Evolutionary conservation across 306 rosid species (phyloP).

Genomic region (Begonia masoniana): DNA sequence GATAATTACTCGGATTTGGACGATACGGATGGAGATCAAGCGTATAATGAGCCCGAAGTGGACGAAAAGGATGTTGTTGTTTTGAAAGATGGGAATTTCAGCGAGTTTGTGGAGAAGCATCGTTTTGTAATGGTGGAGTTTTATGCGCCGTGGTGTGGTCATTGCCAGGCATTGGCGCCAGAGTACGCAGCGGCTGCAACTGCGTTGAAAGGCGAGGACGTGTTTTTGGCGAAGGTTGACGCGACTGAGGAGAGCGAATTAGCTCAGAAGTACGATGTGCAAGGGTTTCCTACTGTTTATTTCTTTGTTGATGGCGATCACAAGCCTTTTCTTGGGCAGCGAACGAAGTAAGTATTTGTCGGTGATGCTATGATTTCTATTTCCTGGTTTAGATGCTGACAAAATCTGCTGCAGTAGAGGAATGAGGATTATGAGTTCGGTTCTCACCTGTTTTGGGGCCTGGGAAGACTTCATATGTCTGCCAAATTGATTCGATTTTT

Average conservation of each 20-base stretch:
- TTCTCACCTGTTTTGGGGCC: too few species aligned
- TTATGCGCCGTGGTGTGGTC: constrained; percentile 99
- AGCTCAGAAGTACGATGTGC: constrained; percentile 62
- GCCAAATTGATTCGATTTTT: too few species aligned
- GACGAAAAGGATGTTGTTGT: constrained; percentile 90
- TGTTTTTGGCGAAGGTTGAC: constrained; percentile 72
- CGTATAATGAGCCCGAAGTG: constrained; percentile 38
- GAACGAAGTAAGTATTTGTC: constrained; percentile 50
- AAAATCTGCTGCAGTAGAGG: too few species aligned
- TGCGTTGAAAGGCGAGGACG: constrained; percentile 57
- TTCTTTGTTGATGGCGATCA: constrained; percentile 73
- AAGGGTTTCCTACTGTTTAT: constrained; percentile 73
- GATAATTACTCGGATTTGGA: constrained; percentile 53
- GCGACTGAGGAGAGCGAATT: constrained; percentile 80
- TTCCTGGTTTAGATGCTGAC: too few species aligned
- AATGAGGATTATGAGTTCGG: too few species aligned
- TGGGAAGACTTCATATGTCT: too few species aligned
- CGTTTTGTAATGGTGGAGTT: constrained; percentile 81
- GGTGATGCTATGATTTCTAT: too few species aligned
- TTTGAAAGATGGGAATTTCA: constrained; percentile 73
- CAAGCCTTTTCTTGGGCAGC: constrained; percentile 62
- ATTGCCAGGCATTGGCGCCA: constrained; percentile 89
- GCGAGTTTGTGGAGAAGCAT: constrained; percentile 38
- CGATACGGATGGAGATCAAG: constrained; percentile 22
- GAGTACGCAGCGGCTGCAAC: constrained; percentile 91